Evolutionary conservation across 768 basidiomycete genomes (phyloP), one percentile per base, ranked within the genome.

Genomic region (Ramaria sp.): DNA sequence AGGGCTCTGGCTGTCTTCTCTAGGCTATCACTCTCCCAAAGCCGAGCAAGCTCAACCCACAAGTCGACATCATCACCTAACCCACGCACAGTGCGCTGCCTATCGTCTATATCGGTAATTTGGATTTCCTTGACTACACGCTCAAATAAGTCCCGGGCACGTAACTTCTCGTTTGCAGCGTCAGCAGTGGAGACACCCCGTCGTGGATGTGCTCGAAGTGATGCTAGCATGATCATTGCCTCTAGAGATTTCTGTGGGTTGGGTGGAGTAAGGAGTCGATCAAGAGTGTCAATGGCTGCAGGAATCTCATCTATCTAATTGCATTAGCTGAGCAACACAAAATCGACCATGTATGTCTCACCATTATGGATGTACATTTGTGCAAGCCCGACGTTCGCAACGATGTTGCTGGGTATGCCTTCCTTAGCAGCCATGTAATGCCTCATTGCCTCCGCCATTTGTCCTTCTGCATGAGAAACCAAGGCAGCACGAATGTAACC

Each of bases 151-250:
- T 89, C 85, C 13, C 90, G 79, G 1, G 95, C 91, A 48, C 78
- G 78, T 3, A 71, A 62, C 55, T 80, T 82, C 62, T 94, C 91
- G 52, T 83, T 77, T 1, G 76, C 71, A 37, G 83, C 68, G 54
- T 97, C 93, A 1, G 81, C 74, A 52, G 76, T 76, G 4, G 85
- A 84, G 28, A 89, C 78, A 48, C 86, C 89, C 1, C 87, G 87
- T 53, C 92, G 80, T 3, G 85, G 82, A 64, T 81, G 77, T 0
- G 86, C 83, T n/a, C 90, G 82, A 7, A 99, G 77, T 1, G 90
- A 88, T 3, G 93, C 95, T 38, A 96, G 82, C 69, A 94, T 84
- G 15, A 86, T 85, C 8, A 81, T 83, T 3, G 92, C 92, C 71
- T 97, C 94, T 4, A 87, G 66, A 1, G 84, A 86, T 27, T 78